Evolutionary conservation across 176 grass and related monocot species (phyloP).

Genomic region (Aegilops tauschii): DNA sequence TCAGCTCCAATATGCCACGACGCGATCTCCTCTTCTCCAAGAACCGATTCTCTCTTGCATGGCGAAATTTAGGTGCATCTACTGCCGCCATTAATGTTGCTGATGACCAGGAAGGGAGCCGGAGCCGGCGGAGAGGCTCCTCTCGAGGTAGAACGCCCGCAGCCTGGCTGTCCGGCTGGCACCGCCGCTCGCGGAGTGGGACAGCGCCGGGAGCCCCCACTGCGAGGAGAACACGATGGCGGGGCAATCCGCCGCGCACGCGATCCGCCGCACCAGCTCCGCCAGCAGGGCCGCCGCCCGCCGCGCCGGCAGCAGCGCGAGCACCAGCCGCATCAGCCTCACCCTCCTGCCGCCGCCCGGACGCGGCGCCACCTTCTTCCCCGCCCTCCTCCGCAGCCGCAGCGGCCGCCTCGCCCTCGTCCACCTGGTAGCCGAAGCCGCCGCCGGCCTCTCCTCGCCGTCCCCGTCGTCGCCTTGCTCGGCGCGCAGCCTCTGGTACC

Average conservation of each 20-base stretch:
- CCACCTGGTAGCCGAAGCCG: not conserved
- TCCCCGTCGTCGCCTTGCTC: not conserved
- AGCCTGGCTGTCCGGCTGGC: constrained; percentile 34
- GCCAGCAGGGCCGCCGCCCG: constrained; percentile 40
- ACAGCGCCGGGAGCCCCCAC: constrained; percentile 69
- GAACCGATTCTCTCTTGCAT: too few relatives aligned
- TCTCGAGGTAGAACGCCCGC: constrained; percentile 47
- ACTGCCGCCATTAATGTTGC: too few relatives aligned
- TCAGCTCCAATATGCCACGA: too few relatives aligned
- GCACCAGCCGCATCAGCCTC: constrained; percentile 37
- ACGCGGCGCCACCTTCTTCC: not conserved
- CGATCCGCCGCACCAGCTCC: constrained; percentile 51
- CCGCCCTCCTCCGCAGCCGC: constrained; percentile 26
- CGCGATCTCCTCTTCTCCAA: too few relatives aligned
- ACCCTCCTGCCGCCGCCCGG: constrained; percentile 8
- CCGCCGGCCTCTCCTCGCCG: not conserved
- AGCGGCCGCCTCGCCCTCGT: constrained; percentile 24
- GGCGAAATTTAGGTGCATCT: too few relatives aligned
- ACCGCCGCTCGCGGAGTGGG: constrained; percentile 37
- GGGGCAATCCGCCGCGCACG: constrained; percentile 38
- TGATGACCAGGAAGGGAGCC: constrained; percentile 34
- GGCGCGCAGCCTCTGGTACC: constrained; percentile 36
- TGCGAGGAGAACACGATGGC: constrained; percentile 67
- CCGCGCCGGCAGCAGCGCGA: constrained; percentile 36
- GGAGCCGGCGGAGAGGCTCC: constrained; percentile 36